These are phyloP conservation scores for Psilocybe sp. DNA, from an alignment of 768 basidiomycete genomes.

Conservation along the genomic window DNA sequence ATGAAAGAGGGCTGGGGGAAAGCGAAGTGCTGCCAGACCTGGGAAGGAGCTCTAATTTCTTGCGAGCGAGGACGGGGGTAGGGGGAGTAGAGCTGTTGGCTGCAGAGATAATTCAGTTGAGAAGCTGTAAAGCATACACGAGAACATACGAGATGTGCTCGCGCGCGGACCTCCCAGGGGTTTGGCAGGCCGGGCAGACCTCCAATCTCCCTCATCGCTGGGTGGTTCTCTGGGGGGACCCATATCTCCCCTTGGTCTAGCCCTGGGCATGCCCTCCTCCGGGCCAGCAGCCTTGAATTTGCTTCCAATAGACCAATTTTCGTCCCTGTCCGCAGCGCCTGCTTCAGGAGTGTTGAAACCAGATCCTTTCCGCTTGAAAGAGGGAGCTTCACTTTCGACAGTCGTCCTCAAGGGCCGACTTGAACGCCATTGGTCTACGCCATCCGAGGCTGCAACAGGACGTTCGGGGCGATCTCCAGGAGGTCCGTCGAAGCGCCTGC, in stretches of 20 bases:
- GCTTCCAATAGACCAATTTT: conserved; percentile 72
- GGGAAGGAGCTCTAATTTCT: conserved; percentile 84
- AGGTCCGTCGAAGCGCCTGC: conserved; percentile 65
- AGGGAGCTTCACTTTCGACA: conserved; percentile 45
- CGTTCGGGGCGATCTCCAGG: conserved; percentile 28
- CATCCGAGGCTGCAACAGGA: conserved; percentile 37
- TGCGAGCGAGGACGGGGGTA: conserved; percentile 75
- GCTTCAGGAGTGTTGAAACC: conserved; percentile 46
- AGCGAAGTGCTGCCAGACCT: conserved; percentile 67
- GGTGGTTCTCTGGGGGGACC: conserved; percentile 44
- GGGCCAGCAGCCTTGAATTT: conserved; percentile 62
- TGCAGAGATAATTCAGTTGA: conserved; percentile 23
- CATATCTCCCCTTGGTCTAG: conserved; percentile 55
- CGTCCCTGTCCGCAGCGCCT: conserved; percentile 72
- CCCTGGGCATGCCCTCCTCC: conserved; percentile 35
- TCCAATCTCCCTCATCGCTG: conserved; percentile 73
- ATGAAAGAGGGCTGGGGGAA: conserved; percentile 72
- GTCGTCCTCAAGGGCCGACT: conserved; percentile 36
- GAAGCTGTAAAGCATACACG: not conserved
- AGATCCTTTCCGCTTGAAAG: conserved; percentile 55
- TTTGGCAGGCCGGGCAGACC: conserved; percentile 39
- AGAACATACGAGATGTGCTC: conserved; percentile 62
- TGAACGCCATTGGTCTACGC: conserved; percentile 71
- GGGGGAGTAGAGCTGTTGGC: conserved; percentile 75
- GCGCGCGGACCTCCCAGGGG: conserved; percentile 33